phyloP scores from a whole-genome alignment of 371 early-diverging fungal genomes.

The Capillidium heterosporum region DNA sequence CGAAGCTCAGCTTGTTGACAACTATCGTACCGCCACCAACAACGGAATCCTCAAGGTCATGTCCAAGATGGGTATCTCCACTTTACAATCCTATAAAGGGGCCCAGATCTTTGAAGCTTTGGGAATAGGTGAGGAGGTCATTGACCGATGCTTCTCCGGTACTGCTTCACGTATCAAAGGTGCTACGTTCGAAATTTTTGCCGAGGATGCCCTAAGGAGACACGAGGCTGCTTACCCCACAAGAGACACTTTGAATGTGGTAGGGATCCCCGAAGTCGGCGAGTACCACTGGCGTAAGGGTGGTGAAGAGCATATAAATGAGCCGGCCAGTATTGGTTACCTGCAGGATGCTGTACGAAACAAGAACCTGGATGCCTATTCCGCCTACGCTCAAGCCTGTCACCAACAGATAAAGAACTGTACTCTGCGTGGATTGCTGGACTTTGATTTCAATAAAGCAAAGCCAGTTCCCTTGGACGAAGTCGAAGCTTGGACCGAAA shows the following conservation, averaged over 20 bases:
- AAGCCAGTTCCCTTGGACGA: constrained; percentile 72
- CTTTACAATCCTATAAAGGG: constrained; percentile 92
- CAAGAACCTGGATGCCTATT: constrained; percentile 73
- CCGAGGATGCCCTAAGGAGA: constrained; percentile 67
- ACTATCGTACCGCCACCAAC: constrained; percentile 70
- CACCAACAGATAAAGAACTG: constrained; percentile 72
- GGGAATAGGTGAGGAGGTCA: constrained; percentile 74
- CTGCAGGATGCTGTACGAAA: constrained; percentile 90
- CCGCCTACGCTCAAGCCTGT: constrained; percentile 57
- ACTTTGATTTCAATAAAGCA: constrained; percentile 55
- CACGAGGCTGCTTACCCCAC: constrained; percentile 77
- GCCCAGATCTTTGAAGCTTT: constrained; percentile 96
- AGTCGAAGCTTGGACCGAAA: constrained; percentile 90
- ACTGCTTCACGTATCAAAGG: constrained; percentile 92
- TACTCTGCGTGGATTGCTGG: constrained; percentile 88
- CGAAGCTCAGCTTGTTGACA: constrained; percentile 38
- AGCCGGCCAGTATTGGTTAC: constrained; percentile 67
- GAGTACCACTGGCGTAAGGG: constrained; percentile 94
- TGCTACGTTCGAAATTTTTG: constrained; percentile 69
- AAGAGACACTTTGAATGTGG: constrained; percentile 35
- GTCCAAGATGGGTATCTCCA: constrained; percentile 98
- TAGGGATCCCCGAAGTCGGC: constrained; percentile 71
- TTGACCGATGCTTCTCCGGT: constrained; percentile 79
- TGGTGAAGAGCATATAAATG: constrained; percentile 81
- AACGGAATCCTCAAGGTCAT: constrained; percentile 93